Evolutionary conservation across 2,329 filamentous ascomycete genomes (phyloP), one percentile per base, ranked within the genome.

Genomic region (Sphaerostilbella broomeana): DNA sequence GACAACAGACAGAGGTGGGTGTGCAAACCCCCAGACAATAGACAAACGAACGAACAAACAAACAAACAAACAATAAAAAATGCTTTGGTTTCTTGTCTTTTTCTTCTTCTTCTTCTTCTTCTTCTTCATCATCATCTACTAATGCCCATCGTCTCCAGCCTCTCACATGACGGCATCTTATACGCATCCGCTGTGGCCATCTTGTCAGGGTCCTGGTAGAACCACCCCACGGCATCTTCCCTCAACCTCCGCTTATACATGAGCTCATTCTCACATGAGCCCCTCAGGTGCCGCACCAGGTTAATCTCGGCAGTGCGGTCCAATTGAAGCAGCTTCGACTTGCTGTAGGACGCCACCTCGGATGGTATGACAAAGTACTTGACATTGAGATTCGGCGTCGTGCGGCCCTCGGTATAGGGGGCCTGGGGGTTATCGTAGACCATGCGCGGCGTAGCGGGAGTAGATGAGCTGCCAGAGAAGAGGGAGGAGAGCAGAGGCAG

Each of bases 141-240:
- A 18, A 60, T 44, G 17, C 58, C 56, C 42, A 77, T 52, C 21
- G 56, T 60, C 30, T 67, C 59, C 45, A 81, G 57, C 46, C 72
- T 63, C 45, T 68, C 60, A 54, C 77, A 81, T 39, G 68, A 67
- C 12, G 66, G 65, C 67, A 70, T 72, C 45, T 68, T 64, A 45
- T 65, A 72, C 13, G 62, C 60, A 22, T 70, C 62, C 20, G 89
- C 89, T 43, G 77, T 62, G 45, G 81, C 75, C 77, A 94, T 77
- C 68, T 87, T 88, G 46, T 81, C 81, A 37, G 79, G 71, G 54
- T 95, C 87, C 40, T 80, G 77, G 60, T 79, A 88, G 56, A 95
- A 87, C 84, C 88, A 95, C 4, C 89, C 89, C 51, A 84, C 79
- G 0, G 89, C 88, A 33, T 86, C 81, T 47, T 94, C 79, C 46